A percentile compares a stretch with the other conserved stretches of the same genome.
These are phyloP conservation scores for Pseudopithomyces maydicus DNA, from an alignment of 2,329 filamentous ascomycete species.

Conservation along the genomic window DNA sequence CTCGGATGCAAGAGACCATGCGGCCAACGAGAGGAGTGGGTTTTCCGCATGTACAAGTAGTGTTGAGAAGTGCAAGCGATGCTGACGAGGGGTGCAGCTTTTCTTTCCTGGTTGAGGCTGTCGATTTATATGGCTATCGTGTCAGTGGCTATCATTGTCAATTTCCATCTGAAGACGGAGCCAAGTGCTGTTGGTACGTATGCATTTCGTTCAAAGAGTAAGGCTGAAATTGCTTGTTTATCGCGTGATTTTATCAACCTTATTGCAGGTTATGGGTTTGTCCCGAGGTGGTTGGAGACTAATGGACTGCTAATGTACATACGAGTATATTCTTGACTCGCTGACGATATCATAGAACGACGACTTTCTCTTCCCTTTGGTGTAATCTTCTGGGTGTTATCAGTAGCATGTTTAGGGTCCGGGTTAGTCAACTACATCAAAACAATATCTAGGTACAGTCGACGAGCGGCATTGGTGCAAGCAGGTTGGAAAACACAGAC, in stretches of 20 bases:
- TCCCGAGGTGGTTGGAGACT: too few relatives aligned
- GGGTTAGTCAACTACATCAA: constrained; percentile 88
- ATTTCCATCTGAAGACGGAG: constrained; percentile 82
- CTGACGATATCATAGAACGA: constrained; percentile 61
- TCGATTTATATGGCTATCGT: constrained; percentile 91
- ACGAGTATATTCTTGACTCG: background rate
- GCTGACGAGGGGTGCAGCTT: constrained; percentile 53
- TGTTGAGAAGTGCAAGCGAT: background rate
- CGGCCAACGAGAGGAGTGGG: constrained; percentile 74
- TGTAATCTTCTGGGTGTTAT: constrained; percentile 83
- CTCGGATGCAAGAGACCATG: constrained; percentile 78
- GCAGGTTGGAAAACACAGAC: constrained; percentile 90
- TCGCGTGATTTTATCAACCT: too few relatives aligned
- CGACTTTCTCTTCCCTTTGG: constrained; percentile 83
- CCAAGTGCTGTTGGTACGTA: constrained; percentile 56
- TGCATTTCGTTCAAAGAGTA: background rate
- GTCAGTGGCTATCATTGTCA: constrained; percentile 85
- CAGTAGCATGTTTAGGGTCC: constrained; percentile 74
- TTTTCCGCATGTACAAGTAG: background rate
- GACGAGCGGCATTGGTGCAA: constrained; percentile 82
- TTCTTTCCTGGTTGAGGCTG: constrained; percentile 89
- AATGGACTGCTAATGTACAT: background rate
- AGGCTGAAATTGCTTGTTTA: background rate
- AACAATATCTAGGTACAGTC: constrained; percentile 80
- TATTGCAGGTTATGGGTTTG: too few relatives aligned